A percentile compares a stretch with the other conserved stretches of the same genome.
Evolutionary conservation across 371 early-diverging fungal genomes (phyloP).

Genomic region (Mucor lusitanicus): DNA sequence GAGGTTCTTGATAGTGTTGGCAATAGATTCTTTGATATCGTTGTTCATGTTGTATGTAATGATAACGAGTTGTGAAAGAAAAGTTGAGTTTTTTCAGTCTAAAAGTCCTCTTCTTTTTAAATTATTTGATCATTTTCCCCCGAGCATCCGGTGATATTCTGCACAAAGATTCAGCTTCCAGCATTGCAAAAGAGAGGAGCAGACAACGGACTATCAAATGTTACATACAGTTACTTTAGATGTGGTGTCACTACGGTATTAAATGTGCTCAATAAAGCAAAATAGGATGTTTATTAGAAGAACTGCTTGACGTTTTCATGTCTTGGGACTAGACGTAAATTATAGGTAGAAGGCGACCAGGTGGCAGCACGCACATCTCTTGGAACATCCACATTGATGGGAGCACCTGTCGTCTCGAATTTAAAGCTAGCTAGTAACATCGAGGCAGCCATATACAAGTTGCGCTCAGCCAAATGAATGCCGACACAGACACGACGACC

Average conservation of each 20-base stretch:
- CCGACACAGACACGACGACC: slow-evolving; percentile 57
- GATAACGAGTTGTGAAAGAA: background rate
- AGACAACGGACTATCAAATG: background rate
- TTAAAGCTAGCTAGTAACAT: slow-evolving; percentile 39
- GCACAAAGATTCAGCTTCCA: background rate
- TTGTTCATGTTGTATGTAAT: slow-evolving; percentile 4
- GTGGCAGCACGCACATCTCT: slow-evolving; percentile 31
- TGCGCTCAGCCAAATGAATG: slow-evolving; percentile 52
- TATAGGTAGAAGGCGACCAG: slow-evolving; percentile 27
- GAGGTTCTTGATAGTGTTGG: slow-evolving; percentile 11
- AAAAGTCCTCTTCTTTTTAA: background rate
- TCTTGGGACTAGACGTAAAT: slow-evolving; percentile 32
- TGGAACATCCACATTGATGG: slow-evolving; percentile 21
- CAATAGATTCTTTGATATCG: slow-evolving; percentile 15
- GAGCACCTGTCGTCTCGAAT: slow-evolving; percentile 25
- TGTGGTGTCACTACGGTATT: background rate
- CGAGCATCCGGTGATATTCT: slow-evolving; percentile 14
- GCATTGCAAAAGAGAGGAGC: too few species aligned
- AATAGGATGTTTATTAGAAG: background rate
- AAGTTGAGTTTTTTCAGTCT: background rate
- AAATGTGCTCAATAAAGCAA: background rate
- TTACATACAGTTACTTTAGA: background rate
- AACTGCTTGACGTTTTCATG: slow-evolving; percentile 24
- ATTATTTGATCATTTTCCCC: background rate
- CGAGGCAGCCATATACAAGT: slow-evolving; percentile 40